phyloP scores from a whole-genome alignment of 495 filamentous ascomycete genomes.

The Lasiosphaeria ovina region DNA sequence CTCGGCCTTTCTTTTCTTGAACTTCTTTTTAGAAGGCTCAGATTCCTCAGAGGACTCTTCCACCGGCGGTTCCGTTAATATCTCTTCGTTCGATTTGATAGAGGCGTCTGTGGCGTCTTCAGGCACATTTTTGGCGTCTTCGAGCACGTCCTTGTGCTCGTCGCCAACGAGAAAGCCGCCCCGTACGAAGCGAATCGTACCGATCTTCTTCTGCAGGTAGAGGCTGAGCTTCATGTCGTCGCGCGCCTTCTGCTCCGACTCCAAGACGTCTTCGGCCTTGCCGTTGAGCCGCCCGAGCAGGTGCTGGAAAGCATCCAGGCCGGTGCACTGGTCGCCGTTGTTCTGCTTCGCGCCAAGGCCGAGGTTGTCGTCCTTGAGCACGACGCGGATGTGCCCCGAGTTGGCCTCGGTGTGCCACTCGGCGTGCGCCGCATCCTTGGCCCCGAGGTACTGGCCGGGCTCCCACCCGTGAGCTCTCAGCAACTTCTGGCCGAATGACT shows the following conservation, averaged over 20 bases:
- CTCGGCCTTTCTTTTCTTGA: slow-evolving; percentile 45
- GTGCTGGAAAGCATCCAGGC: slow-evolving; percentile 77
- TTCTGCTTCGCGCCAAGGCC: slow-evolving; percentile 76
- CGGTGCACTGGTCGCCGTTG: slow-evolving; percentile 71
- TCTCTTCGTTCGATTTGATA: neutral
- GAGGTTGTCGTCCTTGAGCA: slow-evolving; percentile 83
- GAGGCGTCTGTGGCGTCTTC: neutral
- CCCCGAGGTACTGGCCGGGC: slow-evolving; percentile 77
- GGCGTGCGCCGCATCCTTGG: slow-evolving; percentile 66
- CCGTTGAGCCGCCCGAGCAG: slow-evolving; percentile 88
- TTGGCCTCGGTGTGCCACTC: slow-evolving; percentile 72
- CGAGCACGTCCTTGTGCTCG: slow-evolving; percentile 20
- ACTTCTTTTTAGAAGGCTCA: slow-evolving; percentile 34
- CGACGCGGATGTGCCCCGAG: slow-evolving; percentile 72
- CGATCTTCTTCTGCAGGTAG: slow-evolving; percentile 68
- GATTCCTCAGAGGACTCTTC: slow-evolving; percentile 24
- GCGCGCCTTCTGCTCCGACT: slow-evolving; percentile 60
- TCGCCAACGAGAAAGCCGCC: slow-evolving; percentile 78
- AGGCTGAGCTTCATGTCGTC: slow-evolving; percentile 62
- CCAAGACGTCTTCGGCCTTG: slow-evolving; percentile 65
- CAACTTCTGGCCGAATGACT: slow-evolving; percentile 80
- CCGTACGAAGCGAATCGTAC: slow-evolving; percentile 72
- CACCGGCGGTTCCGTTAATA: slow-evolving; percentile 2
- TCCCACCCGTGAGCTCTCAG: slow-evolving; percentile 86
- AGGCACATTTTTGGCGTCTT: slow-evolving; percentile 1